These are phyloP conservation scores for Salvia rosmarinus DNA, from an alignment of 257 asterid genomes.

Conservation along the genomic window DNA sequence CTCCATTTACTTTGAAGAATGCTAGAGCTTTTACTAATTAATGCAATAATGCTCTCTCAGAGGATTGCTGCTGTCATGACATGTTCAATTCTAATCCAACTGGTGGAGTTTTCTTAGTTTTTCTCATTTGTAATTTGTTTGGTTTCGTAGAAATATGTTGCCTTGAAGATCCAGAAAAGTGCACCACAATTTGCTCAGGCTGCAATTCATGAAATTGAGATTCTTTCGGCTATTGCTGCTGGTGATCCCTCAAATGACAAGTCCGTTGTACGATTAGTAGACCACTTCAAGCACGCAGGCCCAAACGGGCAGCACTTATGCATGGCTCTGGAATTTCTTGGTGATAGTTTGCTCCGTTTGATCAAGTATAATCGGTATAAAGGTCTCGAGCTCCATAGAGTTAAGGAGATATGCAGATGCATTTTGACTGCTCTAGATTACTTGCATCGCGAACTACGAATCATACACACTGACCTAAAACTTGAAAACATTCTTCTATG, in stretches of 20 bases:
- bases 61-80: conserved; percentile 5
- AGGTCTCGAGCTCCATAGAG: conserved; percentile 78
- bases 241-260: conserved; percentile 72
- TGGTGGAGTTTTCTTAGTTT: conserved; percentile 8
- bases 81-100: neutral
- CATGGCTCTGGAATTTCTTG: conserved; percentile 97
- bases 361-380: conserved; percentile 76
- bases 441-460: conserved; percentile 73
- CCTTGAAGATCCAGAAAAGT: conserved; percentile 97
- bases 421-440: conserved; percentile 88
- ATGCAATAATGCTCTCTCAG: conserved; percentile 14
- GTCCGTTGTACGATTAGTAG: conserved; percentile 72
- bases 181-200: conserved; percentile 96
- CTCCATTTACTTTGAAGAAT: neutral
- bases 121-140: conserved; percentile 22
- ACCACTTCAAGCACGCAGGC: conserved; percentile 90
- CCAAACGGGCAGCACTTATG: conserved; percentile 98
- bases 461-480: conserved; percentile 92
- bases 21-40: conserved; percentile 13
- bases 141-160: conserved; percentile 68
- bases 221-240: conserved; percentile 75
- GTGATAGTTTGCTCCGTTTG: conserved; percentile 84
- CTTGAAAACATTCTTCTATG: conserved; percentile 89
- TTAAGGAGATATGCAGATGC: conserved; percentile 90
- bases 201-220: conserved; percentile 88